Conservation (phyloP, 1,139 yeast species). For the Kodamaea suecica region DNA sequence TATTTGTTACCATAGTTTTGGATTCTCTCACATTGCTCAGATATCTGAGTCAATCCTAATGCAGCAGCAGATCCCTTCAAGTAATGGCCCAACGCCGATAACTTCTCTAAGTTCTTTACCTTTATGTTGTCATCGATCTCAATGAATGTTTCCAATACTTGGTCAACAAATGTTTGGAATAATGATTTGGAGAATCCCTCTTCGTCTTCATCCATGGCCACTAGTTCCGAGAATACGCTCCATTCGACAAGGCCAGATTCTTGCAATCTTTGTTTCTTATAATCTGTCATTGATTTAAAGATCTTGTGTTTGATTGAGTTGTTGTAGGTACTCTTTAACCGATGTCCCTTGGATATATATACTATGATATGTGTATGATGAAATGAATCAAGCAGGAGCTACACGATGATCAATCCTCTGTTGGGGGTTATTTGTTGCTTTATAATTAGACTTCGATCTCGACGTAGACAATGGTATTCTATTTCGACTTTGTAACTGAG, state of each 20-base stretch:
- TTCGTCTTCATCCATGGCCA: constrained; percentile 92
- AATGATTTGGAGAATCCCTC: constrained; percentile 80
- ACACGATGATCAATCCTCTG: no score
- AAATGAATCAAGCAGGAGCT: no score
- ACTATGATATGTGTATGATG: no score
- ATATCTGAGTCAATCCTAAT: constrained; percentile 76
- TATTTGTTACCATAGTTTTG: constrained; percentile 77
- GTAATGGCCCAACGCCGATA: constrained; percentile 84
- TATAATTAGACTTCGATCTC: no score
- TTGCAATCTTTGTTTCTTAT: constrained; percentile 36
- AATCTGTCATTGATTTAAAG: constrained; percentile 41
- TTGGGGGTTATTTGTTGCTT: no score
- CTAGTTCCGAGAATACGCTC: constrained; percentile 82
- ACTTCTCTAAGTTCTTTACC: constrained; percentile 48
- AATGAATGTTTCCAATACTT: constrained; percentile 75
- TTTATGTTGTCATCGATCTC: constrained; percentile 62
- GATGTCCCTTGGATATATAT: no score
- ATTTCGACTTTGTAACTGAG: no score
- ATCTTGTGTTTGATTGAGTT: no score
- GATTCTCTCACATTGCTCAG: constrained; percentile 85
- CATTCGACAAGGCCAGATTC: constrained; percentile 75
- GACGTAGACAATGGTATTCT: no score
- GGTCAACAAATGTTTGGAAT: constrained; percentile 82
- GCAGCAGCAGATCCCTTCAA: constrained; percentile 96
- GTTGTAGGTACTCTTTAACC: no score